Conservation (phyloP, 257 asterid genomes). For the Ilex aquifolium region DNA sequence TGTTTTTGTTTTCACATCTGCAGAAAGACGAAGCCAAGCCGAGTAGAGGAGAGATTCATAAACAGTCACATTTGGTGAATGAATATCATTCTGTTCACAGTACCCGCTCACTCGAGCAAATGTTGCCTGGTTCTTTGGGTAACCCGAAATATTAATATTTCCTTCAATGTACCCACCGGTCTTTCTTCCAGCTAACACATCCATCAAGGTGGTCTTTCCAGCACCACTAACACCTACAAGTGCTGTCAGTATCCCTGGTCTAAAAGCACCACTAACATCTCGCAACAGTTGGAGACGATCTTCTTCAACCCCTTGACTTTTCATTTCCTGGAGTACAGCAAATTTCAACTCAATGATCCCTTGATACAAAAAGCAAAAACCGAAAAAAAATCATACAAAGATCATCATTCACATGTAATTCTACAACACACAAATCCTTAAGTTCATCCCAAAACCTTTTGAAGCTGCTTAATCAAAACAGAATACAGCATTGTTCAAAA, state of each 20-base stretch:
- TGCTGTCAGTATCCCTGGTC: neutral
- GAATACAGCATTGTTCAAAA: too few relatives aligned
- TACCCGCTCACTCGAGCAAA: neutral
- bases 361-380: too few relatives aligned
- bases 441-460: too few relatives aligned
- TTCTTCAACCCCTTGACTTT: neutral
- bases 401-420: too few relatives aligned
- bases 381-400: too few relatives aligned
- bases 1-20: neutral
- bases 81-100: too few relatives aligned
- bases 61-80: neutral
- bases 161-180: neutral
- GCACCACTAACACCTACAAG: conserved; percentile 2
- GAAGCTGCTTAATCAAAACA: too few relatives aligned
- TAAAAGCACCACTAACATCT: neutral
- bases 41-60: conserved; percentile 1
- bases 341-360: too few relatives aligned
- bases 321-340: neutral
- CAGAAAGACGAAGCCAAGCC: neutral
- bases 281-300: neutral
- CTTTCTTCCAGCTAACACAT: neutral
- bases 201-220: neutral
- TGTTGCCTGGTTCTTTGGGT: neutral
- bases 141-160: neutral
- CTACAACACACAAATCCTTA: too few relatives aligned